Evolutionary conservation across 2,329 filamentous ascomycete species (phyloP).

Genomic region (Talaromyces pinophilus): DNA sequence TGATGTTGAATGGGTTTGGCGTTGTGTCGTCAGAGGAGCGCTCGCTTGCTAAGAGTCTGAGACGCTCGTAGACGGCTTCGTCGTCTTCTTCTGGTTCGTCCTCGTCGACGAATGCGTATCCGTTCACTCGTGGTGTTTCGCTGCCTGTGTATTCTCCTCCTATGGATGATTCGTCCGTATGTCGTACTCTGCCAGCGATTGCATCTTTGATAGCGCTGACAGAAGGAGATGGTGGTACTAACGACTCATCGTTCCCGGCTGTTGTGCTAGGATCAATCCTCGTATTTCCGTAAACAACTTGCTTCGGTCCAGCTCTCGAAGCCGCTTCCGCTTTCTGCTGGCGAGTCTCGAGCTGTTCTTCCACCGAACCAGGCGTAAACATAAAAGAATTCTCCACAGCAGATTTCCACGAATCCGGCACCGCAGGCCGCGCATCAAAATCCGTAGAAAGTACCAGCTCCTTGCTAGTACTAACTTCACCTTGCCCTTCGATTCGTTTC

Average conservation of each 20-base stretch:
- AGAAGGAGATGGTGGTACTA: constrained; percentile 72
- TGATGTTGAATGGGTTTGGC: constrained; percentile 78
- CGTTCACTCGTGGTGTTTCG: constrained; percentile 88
- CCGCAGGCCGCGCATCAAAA: constrained; percentile 71
- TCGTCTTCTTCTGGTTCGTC: constrained; percentile 54
- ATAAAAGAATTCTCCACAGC: constrained; percentile 80
- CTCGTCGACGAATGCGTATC: constrained; percentile 92
- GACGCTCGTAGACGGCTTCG: constrained; percentile 44
- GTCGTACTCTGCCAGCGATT: constrained; percentile 70
- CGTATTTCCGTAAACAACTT: constrained; percentile 81
- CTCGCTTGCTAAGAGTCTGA: constrained; percentile 32
- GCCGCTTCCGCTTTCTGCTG: constrained; percentile 67
- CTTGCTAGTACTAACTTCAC: constrained; percentile 50
- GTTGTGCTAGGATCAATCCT: constrained; percentile 53
- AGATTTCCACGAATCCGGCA: constrained; percentile 73
- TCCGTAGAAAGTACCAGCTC: constrained; percentile 63
- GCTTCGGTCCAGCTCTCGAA: constrained; percentile 74
- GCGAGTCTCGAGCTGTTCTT: constrained; percentile 59
- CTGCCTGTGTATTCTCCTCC: constrained; percentile 58
- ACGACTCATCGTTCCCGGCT: constrained; percentile 51
- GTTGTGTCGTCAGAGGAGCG: constrained; percentile 47
- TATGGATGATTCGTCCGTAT: constrained; percentile 58
- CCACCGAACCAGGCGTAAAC: constrained; percentile 63
- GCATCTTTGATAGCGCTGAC: constrained; percentile 82
- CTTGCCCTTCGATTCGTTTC: constrained; percentile 70